Evolutionary conservation across 495 filamentous ascomycete genomes (phyloP).

Genomic region (Articulospora tetracladia): DNA sequence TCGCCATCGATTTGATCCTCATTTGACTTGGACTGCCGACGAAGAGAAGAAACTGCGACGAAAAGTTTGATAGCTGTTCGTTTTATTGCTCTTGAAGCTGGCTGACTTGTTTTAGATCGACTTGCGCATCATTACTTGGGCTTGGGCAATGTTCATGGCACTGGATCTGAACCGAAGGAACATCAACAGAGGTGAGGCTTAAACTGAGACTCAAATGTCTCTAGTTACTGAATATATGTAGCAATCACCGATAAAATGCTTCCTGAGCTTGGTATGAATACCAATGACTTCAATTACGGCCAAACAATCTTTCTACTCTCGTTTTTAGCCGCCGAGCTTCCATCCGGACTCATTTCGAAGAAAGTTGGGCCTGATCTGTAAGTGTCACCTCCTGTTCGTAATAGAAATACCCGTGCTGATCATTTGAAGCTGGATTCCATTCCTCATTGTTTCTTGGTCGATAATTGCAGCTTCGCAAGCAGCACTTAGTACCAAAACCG

Average conservation of each 20-base stretch:
- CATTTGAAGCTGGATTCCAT: slow-evolving; percentile 70
- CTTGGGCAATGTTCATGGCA: slow-evolving; percentile 78
- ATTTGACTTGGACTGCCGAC: slow-evolving; percentile 60
- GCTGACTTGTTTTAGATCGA: slow-evolving; percentile 7
- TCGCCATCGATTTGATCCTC: slow-evolving; percentile 67
- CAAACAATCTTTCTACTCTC: slow-evolving; percentile 67
- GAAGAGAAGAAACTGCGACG: slow-evolving; percentile 64
- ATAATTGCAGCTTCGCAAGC: slow-evolving; percentile 60
- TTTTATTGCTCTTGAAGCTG: not conserved
- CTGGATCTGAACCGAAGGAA: slow-evolving; percentile 79
- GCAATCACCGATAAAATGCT: slow-evolving; percentile 71
- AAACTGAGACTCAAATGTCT: not conserved
- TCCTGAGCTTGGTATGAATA: slow-evolving; percentile 50
- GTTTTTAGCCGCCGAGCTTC: slow-evolving; percentile 67
- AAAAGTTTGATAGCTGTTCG: slow-evolving; percentile 41
- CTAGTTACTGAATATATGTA: not conserved
- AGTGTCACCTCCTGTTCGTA: not conserved
- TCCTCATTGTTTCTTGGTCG: slow-evolving; percentile 77
- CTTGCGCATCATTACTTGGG: slow-evolving; percentile 29
- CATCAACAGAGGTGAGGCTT: slow-evolving; percentile 44
- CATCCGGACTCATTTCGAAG: slow-evolving; percentile 70
- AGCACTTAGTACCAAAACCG: slow-evolving; percentile 49
- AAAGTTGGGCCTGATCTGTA: slow-evolving; percentile 70
- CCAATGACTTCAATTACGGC: slow-evolving; percentile 73
- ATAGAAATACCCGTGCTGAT: slow-evolving; percentile 79